Base-by-base conservation (phyloP, 202 grass and related monocot species). In the Schoenoplectus triqueter region DNA sequence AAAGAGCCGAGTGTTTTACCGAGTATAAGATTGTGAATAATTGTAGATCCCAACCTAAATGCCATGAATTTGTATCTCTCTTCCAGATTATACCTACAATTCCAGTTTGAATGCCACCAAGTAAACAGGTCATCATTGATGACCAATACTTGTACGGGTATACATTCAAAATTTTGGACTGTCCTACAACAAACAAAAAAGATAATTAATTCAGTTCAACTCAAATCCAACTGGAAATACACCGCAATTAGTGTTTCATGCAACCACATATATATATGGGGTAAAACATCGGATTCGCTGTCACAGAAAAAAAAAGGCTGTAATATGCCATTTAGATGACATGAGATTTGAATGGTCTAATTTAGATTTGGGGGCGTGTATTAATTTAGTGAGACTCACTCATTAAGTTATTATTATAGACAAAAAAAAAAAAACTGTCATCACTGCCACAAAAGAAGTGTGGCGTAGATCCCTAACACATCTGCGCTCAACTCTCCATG, bases 141-240 rank as follows among this genome's bases (percentile, higher is more conserved):
- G 84, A 82, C 88, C 91, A 93, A 55, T 87, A 90, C 66, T 88
- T 93, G 63, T 77, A 90, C 0, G 91, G 91, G 64, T 88, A 92
- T 17, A 87, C 87, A 54, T 87, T 83, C 13, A 87, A 7, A 55
- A 92, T 61, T 69, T 89, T 87, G 1, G 80, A 86, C 91, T 92
- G 66, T 9, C 7, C 15, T 8, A 52, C 39, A 2, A 11, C 8
- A 61, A 84, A 2, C 18, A 2, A 82, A 41, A 52, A 49, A 19
- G 31, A 55, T 7, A 66, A 17, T 78, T 57, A 31, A 15, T 48
- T 60, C 49, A 47, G 31, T 57, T 41, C 11, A 41, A 78, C 13
- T 4, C 56, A 59, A n/a, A 59, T 15, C 15, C 15, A 59, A 57
- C 3, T 57, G 13, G 1, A 59, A 59, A 11, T 57, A 3, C 56